Base-by-base conservation (phyloP, 805 yeast genomes). In the Wickerhamomyces strasburgensis region DNA sequence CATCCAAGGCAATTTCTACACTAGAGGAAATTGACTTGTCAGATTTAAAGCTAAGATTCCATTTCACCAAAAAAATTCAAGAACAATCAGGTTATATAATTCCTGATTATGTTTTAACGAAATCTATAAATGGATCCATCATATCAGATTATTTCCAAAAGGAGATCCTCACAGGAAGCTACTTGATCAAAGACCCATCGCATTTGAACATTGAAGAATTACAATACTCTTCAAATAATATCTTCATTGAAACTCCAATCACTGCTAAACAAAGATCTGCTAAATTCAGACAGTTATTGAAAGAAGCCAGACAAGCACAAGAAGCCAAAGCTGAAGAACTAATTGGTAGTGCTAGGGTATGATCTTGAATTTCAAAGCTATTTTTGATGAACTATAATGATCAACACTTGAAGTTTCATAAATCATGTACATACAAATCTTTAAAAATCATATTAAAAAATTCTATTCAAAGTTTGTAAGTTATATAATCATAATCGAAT, bases 61-160 rank as follows among this genome's bases (percentile, higher is more conserved):
- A 56, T n/a, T 52, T 62, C 34, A 49, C 63, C 5, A 60, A 56
- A 36, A 25, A 35, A 15, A 35, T 67, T 13, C 72, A 67, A 47
- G 35, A 58, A 8, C 37, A 53, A 21, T 54, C 70, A 14, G 72
- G 72, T 14, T 53, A 54, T 37, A 26, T 57, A 19, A 55, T 67
- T 13, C 63, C 72, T 15, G 72, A 67, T 41, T 58, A 49, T 34
- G 45, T 54, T 21, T 38, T 65, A 6, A 62, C 69, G 3, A 48
- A 53, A 26, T 44, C 63, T 10, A 37, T 41, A 9, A 52, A 57
- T 4, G 67, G 62, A 10, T 14, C 35, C 6, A 48, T 50, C 4
- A 55, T 62, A 29, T 52, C 50, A 16, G 34, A 47, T 5, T 62
- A 54, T 38, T 61, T 48, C 33, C 39, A 46, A 14, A 37, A 40